A percentile compares a stretch with the other conserved stretches of the same genome.
phyloP scores from a whole-genome alignment of 2,329 filamentous ascomycete genomes.

The Dactylonectria macrodidyma region DNA sequence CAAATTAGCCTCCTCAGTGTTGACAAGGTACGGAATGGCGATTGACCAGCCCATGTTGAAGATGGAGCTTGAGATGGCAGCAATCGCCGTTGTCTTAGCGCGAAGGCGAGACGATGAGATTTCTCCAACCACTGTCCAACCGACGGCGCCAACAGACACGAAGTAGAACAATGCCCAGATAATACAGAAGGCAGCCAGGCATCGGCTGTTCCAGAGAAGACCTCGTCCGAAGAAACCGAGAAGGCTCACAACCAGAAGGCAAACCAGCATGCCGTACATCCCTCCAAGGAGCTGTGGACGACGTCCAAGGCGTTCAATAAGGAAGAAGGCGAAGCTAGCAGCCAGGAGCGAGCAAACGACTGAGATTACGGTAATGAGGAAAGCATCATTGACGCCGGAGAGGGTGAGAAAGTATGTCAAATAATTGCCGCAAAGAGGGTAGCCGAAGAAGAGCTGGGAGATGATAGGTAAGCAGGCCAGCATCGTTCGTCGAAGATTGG shows the following conservation, averaged over 20 bases:
- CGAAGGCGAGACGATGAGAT: constrained; percentile 20
- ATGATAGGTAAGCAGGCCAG: constrained; percentile 9
- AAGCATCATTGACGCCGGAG: constrained; percentile 1
- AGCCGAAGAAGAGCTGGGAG: constrained; percentile 11
- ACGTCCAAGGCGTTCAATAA: constrained; percentile 9
- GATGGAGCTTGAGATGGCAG: constrained; percentile 18
- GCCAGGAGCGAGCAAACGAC: background rate
- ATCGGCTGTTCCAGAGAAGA: background rate
- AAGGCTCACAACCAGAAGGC: constrained; percentile 1
- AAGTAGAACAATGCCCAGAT: constrained; percentile 13
- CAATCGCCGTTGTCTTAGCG: constrained; percentile 22
- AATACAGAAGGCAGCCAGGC: constrained; percentile 8
- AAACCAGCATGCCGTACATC: constrained; percentile 1
- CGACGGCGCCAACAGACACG: constrained; percentile 4
- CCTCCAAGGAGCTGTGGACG: constrained; percentile 6
- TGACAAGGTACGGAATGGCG: constrained; percentile 23
- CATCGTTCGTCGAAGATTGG: constrained; percentile 7
- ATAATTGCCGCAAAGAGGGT: constrained; percentile 14
- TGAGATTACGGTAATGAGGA: constrained; percentile 15
- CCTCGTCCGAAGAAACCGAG: constrained; percentile 1
- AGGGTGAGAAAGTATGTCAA: constrained; percentile 15
- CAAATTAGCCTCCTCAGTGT: background rate
- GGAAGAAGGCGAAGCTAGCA: constrained; percentile 1
- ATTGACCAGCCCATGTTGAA: constrained; percentile 24
- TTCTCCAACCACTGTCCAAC: constrained; percentile 16